Evolutionary conservation across 2,329 filamentous ascomycete species (phyloP).

Genomic region (Cryphonectria nitschkei): DNA sequence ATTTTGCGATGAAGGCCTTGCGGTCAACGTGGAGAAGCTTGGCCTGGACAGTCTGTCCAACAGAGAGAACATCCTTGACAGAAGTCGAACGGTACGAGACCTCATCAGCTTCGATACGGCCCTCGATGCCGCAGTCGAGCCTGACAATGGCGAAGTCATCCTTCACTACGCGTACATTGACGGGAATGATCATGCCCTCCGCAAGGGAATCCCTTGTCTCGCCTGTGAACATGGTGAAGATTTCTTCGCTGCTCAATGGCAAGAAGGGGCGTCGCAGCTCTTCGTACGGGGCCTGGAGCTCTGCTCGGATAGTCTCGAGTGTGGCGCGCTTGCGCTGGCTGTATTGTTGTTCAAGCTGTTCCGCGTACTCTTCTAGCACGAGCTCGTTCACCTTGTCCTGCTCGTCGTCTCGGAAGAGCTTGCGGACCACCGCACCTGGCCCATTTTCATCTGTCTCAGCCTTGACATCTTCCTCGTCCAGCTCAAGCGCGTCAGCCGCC

Average conservation of each 20-base stretch:
- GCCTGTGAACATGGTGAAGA: conserved; percentile 96
- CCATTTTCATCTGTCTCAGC: conserved; percentile 91
- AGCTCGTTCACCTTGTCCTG: conserved; percentile 96
- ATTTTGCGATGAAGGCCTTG: conserved; percentile 79
- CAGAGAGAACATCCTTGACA: conserved; percentile 73
- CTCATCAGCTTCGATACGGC: conserved; percentile 80
- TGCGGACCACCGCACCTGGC: conserved; percentile 85
- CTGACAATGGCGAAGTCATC: conserved; percentile 92
- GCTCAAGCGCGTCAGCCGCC: conserved; percentile 92
- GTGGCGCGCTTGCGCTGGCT: conserved; percentile 95
- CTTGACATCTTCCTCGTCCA: conserved; percentile 98
- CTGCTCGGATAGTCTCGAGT: conserved; percentile 91
- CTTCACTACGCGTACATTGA: conserved; percentile 85
- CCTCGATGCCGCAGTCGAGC: conserved; percentile 93
- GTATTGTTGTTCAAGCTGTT: conserved; percentile 91
- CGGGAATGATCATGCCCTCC: conserved; percentile 90
- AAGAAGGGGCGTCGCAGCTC: conserved; percentile 85
- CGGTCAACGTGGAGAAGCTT: conserved; percentile 89
- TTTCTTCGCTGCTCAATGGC: conserved; percentile 70
- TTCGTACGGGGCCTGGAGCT: conserved; percentile 91
- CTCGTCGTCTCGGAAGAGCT: conserved; percentile 91
- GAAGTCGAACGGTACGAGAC: conserved; percentile 70
- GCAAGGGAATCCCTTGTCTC: conserved; percentile 83
- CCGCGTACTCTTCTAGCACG: conserved; percentile 94
- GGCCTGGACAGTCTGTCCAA: conserved; percentile 83